Evolutionary conservation across 1,139 yeast genomes (phyloP), one percentile per base, ranked within the genome.

Genomic region (Yamadazyma songkhlaensis): DNA sequence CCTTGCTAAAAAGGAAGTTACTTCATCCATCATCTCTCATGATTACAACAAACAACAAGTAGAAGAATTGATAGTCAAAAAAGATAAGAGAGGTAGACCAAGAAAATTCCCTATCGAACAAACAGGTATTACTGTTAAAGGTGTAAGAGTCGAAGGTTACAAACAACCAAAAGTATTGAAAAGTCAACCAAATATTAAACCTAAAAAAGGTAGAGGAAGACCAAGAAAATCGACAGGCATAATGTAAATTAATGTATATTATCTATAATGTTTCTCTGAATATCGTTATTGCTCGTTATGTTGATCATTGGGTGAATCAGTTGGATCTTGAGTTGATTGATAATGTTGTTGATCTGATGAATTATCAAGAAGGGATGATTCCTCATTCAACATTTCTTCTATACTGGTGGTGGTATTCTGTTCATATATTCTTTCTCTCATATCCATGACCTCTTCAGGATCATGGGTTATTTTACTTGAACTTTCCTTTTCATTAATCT

Each of bases 41-140:
- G 55, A 56, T 14, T 57, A 66, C 35, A 64, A 60, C 34, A 69
- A 66, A 29, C 61, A 57, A 14, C 72, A 68, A 13, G 70, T 70
- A 22, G 59, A 63, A 42, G 60, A 63, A 39, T 55, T 71, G 33
- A 52, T 71, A 28, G 58, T 59, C 41, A 68, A 60, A 52, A 71
- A 71, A 42, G 77, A 71, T 43, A 61, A 60, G 41, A 52, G 77
- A 39, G 80, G 80, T 10, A 57, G 80, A 46, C 80, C 80, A 4
- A 58, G 79, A 45, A 74, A 74, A 47, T 71, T 72, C 43, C 75
- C 78, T 0, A 56, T 69, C 9, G 77, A 70, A 41, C 70, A 70
- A 43, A 67, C 74, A n/a, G 77, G 77, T 3, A 54, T 69, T 5
- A 70, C 75, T 9, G 72, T 71, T 33, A 67, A 64, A 47, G 76